Percentiles rank a stretch among this genome's conserved stretches.
phyloP scores from a whole-genome alignment of 1,284 basidiomycete species.

The Leccinum angustisporum region DNA sequence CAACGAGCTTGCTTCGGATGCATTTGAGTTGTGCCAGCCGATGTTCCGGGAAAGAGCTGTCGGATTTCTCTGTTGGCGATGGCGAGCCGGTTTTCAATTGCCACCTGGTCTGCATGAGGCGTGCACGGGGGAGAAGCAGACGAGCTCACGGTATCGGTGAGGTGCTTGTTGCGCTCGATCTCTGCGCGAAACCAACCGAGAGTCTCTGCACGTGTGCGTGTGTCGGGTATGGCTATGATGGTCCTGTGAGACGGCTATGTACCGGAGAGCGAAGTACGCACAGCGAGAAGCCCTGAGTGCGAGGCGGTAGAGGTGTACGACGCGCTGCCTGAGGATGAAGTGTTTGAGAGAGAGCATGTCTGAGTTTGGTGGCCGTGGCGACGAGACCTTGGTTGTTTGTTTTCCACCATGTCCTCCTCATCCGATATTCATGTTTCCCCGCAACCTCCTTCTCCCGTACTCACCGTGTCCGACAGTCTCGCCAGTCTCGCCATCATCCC shows the following conservation, averaged over 20 bases:
- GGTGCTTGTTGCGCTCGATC: slow-evolving; percentile 60
- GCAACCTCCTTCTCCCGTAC: slow-evolving; percentile 13
- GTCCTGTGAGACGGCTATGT: slow-evolving; percentile 3
- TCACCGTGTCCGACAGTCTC: slow-evolving; percentile 24
- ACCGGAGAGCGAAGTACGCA: slow-evolving; percentile 33
- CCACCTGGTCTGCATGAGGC: slow-evolving; percentile 33
- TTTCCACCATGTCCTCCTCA: slow-evolving; percentile 33
- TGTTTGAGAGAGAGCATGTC: slow-evolving; percentile 58
- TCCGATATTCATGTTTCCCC: slow-evolving; percentile 14
- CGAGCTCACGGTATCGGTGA: slow-evolving; percentile 54
- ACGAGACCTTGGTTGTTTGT: slow-evolving; percentile 2
- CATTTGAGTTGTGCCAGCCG: background rate
- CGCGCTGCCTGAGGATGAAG: slow-evolving; percentile 66
- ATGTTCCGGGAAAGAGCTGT: slow-evolving; percentile 39
- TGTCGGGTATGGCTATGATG: slow-evolving; percentile 59
- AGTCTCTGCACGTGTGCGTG: slow-evolving; percentile 59
- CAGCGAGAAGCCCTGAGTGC: slow-evolving; percentile 68
- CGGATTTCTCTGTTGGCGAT: slow-evolving; percentile 54
- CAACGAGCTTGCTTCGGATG: background rate
- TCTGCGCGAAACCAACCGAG: slow-evolving; percentile 70
- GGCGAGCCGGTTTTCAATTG: slow-evolving; percentile 52
- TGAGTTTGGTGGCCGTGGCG: slow-evolving; percentile 4
- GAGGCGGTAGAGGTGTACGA: slow-evolving; percentile 60
- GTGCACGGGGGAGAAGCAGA: slow-evolving; percentile 8
- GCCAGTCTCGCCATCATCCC: slow-evolving; percentile 25